Evolutionary conservation across 768 basidiomycete species (phyloP).

Genomic region (Sistotremastrum niveocremeum): DNA sequence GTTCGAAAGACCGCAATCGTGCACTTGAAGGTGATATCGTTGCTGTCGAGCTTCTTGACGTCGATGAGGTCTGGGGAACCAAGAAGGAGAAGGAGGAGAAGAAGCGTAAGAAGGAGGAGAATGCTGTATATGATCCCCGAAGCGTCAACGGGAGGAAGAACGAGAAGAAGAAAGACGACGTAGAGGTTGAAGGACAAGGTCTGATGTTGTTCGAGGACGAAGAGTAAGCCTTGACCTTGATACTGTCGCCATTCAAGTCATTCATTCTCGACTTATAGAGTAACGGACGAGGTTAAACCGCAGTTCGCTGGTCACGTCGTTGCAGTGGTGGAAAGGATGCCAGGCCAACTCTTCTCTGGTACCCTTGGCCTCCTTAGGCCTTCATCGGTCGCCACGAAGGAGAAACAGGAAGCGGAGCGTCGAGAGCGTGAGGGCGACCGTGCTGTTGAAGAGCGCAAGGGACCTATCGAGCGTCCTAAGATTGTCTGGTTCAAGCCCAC

Average conservation of each 20-base stretch:
- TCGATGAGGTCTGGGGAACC: slow-evolving; percentile 95
- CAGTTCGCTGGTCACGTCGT: slow-evolving; percentile 99
- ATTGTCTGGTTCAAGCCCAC: slow-evolving; percentile 99
- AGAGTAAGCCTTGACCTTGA: slow-evolving; percentile 40
- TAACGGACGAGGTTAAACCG: slow-evolving; percentile 95
- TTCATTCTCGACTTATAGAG: slow-evolving; percentile 31
- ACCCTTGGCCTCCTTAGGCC: slow-evolving; percentile 91
- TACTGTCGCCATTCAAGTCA: slow-evolving; percentile 2
- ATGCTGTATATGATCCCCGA: slow-evolving; percentile 84
- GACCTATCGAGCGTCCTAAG: slow-evolving; percentile 81
- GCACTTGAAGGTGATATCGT: slow-evolving; percentile 98
- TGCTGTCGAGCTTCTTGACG: slow-evolving; percentile 93
- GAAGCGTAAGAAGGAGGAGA: slow-evolving; percentile 99
- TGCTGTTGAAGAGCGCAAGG: slow-evolving; percentile 68
- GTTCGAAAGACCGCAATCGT: slow-evolving; percentile 96
- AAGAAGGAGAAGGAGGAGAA: slow-evolving; percentile 99
- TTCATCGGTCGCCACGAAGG: slow-evolving; percentile 93
- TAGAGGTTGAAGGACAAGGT: slow-evolving; percentile 98
- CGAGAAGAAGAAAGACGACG: slow-evolving; percentile 99
- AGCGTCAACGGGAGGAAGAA: slow-evolving; percentile 67
- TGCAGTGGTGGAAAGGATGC: slow-evolving; percentile 99
- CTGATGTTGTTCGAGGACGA: slow-evolving; percentile 95
- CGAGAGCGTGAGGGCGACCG: slow-evolving; percentile 93
- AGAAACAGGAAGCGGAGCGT: slow-evolving; percentile 96
- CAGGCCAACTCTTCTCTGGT: slow-evolving; percentile 95